A percentile compares a stretch with the other conserved stretches of the same genome.
These are phyloP conservation scores for Solanum pimpinellifolium DNA, from an alignment of 257 asterid species.

Conservation along the genomic window DNA sequence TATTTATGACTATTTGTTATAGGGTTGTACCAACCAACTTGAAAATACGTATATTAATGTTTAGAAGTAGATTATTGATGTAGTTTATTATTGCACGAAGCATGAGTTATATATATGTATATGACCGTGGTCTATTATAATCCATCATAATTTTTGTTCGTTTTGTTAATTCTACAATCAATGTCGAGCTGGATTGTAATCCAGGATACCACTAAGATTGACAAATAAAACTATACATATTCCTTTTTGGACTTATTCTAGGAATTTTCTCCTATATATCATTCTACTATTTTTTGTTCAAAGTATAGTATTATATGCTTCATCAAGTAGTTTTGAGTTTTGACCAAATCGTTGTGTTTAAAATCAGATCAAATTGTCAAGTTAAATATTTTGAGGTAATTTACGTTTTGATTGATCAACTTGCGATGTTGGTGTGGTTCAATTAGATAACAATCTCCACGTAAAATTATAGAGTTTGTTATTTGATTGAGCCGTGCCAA, in stretches of 20 bases:
- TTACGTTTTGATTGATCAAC: background rate
- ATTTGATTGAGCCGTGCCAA: background rate
- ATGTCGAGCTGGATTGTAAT: background rate
- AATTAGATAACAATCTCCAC: background rate
- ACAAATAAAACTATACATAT: background rate
- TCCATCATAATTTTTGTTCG: background rate
- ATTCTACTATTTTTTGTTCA: background rate
- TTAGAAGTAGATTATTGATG: too few relatives aligned
- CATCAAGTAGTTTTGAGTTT: background rate
- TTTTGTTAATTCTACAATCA: background rate
- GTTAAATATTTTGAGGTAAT: background rate
- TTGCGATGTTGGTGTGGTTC: background rate
- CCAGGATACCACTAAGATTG: background rate
- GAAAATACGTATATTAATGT: too few relatives aligned
- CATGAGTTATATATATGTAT: too few relatives aligned
- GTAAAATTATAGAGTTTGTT: background rate
- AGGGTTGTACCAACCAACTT: too few relatives aligned
- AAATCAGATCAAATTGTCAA: background rate
- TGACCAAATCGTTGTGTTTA: background rate
- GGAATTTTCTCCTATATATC: background rate
- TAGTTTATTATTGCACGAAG: too few relatives aligned
- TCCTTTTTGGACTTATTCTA: background rate
- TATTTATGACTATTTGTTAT: too few relatives aligned
- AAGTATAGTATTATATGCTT: background rate
- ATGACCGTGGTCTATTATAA: too few relatives aligned